Evolutionary conservation across 805 yeast species (phyloP).

Genomic region (Lipomyces lipofer): DNA sequence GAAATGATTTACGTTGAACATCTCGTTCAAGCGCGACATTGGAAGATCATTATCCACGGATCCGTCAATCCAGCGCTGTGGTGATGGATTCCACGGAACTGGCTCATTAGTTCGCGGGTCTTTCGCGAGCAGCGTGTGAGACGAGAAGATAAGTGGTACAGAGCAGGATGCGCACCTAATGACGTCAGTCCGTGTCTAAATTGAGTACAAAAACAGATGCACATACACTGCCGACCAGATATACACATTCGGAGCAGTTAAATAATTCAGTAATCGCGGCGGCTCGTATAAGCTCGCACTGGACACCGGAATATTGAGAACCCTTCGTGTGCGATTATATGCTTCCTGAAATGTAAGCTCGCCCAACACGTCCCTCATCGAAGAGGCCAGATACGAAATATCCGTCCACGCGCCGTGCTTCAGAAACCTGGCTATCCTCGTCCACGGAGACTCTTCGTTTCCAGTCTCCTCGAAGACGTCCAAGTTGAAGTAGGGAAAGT

Average conservation of each 20-base stretch:
- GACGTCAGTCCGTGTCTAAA: slow-evolving; percentile 82
- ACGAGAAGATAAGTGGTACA: slow-evolving; percentile 86
- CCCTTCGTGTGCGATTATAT: slow-evolving; percentile 87
- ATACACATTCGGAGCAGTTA: slow-evolving; percentile 90
- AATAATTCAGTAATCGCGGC: slow-evolving; percentile 81
- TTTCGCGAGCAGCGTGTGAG: slow-evolving; percentile 82
- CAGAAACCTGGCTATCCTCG: slow-evolving; percentile 59
- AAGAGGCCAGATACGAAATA: slow-evolving; percentile 63
- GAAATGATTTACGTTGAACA: slow-evolving; percentile 96
- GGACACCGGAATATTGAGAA: slow-evolving; percentile 91
- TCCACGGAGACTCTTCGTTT: slow-evolving; percentile 52
- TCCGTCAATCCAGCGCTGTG: slow-evolving; percentile 88
- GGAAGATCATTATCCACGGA: slow-evolving; percentile 95
- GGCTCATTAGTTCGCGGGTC: slow-evolving; percentile 68
- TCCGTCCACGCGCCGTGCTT: slow-evolving; percentile 92
- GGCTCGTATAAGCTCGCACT: slow-evolving; percentile 90
- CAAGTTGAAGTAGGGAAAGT: slow-evolving; percentile 42
- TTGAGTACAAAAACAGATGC: slow-evolving; percentile 69
- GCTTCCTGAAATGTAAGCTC: slow-evolving; percentile 93
- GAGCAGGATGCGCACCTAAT: slow-evolving; percentile 81
- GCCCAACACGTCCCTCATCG: slow-evolving; percentile 79
- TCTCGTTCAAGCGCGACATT: slow-evolving; percentile 82
- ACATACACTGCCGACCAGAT: slow-evolving; percentile 81
- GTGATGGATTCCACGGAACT: slow-evolving; percentile 78
- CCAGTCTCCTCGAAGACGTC: slow-evolving; percentile 61